These are phyloP conservation scores for Dimargaris xerosporica DNA, from an alignment of 192 early-diverging fungal species.

Conservation along the genomic window DNA sequence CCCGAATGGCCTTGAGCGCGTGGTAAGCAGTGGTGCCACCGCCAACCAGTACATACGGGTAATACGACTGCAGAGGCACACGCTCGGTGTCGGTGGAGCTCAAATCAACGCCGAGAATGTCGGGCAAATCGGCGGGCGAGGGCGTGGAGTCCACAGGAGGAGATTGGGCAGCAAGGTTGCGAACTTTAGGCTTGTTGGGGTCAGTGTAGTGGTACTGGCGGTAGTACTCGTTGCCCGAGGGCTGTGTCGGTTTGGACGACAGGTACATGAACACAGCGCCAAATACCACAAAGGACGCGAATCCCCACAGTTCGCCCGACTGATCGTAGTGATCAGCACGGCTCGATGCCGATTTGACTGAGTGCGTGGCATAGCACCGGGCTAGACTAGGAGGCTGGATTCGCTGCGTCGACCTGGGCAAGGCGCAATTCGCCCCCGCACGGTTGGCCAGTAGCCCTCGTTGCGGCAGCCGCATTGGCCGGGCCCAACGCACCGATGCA, in stretches of 20 bases:
- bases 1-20: conserved; percentile 40
- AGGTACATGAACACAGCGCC: background rate
- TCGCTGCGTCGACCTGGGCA: too few relatives aligned
- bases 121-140: background rate
- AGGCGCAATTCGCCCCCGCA: too few relatives aligned
- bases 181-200: background rate
- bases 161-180: background rate
- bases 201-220: background rate
- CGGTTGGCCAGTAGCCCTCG: too few relatives aligned
- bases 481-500: too few relatives aligned
- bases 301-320: background rate
- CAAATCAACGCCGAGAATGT: background rate
- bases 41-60: conserved; percentile 20
- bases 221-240: background rate
- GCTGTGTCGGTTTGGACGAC: background rate
- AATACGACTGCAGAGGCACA: background rate
- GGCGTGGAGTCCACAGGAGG: background rate
- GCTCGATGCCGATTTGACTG: too few relatives aligned
- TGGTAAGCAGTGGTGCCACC: conserved; percentile 43
- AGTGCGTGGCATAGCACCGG: too few relatives aligned
- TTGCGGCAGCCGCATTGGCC: too few relatives aligned
- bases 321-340: conserved; percentile 1
- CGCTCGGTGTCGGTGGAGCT: background rate
- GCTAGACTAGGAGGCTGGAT: too few relatives aligned
- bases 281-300: conserved; percentile 2